Conservation (phyloP, 78 protist species). For the Cavenderia fasciculata region DNA sequence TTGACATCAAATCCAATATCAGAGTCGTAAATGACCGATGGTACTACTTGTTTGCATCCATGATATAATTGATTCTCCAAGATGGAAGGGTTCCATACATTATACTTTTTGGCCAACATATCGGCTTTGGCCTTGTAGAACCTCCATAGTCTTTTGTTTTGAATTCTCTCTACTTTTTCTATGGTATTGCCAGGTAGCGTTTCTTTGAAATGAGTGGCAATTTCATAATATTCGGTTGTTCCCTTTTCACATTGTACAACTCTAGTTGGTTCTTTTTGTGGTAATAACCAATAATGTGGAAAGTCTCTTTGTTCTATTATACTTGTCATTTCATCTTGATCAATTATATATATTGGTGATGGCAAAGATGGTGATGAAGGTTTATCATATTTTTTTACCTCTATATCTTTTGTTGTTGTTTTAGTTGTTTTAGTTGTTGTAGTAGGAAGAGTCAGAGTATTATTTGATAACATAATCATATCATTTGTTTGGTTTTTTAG, state of each 20-base stretch:
- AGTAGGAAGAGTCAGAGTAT: too few species aligned
- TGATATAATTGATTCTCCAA: background rate
- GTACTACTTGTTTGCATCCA: background rate
- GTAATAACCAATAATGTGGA: too few species aligned
- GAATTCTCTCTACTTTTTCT: background rate
- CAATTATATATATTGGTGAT: too few species aligned
- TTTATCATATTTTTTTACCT: too few species aligned
- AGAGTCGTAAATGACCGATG: background rate
- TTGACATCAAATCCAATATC: slow-evolving; percentile 16
- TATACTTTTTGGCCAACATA: background rate
- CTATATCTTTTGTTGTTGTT: too few species aligned
- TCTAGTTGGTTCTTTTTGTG: too few species aligned
- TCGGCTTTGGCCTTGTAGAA: background rate
- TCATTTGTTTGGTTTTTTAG: too few species aligned
- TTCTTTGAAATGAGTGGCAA: background rate
- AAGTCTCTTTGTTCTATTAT: too few species aligned
- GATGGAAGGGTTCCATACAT: background rate
- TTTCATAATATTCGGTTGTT: background rate
- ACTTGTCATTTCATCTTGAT: too few species aligned
- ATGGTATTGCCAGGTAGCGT: background rate
- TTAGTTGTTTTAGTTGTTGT: too few species aligned
- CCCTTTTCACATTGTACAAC: background rate
- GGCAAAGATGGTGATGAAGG: too few species aligned
- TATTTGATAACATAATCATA: too few species aligned
- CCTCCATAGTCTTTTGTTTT: background rate